Base-by-base conservation (phyloP, 2,329 filamentous ascomycete species). In the Apiospora sp. region DNA sequence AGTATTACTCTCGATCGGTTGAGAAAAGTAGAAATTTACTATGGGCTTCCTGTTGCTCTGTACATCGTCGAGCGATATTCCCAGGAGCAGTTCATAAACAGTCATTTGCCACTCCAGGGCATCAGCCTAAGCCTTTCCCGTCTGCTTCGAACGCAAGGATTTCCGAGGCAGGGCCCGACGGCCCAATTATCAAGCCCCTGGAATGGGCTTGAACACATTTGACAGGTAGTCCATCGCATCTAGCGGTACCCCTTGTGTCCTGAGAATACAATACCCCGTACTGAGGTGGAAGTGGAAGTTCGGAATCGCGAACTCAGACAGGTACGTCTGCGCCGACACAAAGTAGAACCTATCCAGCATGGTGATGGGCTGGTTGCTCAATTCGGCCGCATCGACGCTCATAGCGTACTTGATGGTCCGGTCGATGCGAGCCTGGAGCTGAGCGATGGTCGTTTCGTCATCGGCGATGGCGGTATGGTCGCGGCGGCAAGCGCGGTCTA, bases 231-330 rank as follows among this genome's bases (percentile, higher is more conserved):
- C 87, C 46, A 77, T 44, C 79, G 90, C 90, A 1, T 87, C 87
- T 27, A 91, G n/a, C 0, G 83, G 83, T 41, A 89, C 87, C 0
- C 88, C 88, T 77, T 86, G 83, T 70, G 82, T 84, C 71, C 88
- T 81, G 75, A 90, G 76, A 67, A 91, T 84, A 6, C 79, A 83
- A 79, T 90, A 90, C 22, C 85, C 84, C 22, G 83, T 87, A 2
- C 81, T 83, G n/a, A 86, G 75, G 75, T 90, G 89, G 77, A 90
- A 91, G 80, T 84, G 89, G 76, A 90, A 85, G 75, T 90, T 89
- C 1, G 88, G 86, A 61, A 89, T 75, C 6, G 80, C 84, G 78
- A 82, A 86, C 1, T 78, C 76, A 43, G 79, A 75, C 30, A 87
- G 74, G 76, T 88, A 89, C 22, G 44, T 27, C 70, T 74, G 71